Conservation (phyloP, 306 rosid species). For the Prinsepia uniflora region DNA sequence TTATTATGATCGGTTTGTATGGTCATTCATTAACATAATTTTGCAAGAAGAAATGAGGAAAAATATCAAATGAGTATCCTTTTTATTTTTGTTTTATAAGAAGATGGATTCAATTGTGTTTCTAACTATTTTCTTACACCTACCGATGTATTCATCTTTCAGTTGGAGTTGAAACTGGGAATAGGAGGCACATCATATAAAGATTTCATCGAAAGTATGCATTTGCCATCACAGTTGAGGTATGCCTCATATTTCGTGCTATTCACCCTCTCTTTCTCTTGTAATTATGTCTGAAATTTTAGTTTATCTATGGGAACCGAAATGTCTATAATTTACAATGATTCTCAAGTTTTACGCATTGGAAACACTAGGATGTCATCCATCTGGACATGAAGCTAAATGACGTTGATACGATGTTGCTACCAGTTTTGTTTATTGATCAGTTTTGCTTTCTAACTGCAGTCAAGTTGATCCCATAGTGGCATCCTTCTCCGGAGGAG, state of each 20-base stretch:
- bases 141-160: slow-evolving; percentile 17
- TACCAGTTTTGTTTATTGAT: slow-evolving; percentile 18
- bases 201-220: slow-evolving; percentile 69
- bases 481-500: slow-evolving; percentile 98
- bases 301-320: neutral
- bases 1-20: slow-evolving; percentile 2
- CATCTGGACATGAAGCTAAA: slow-evolving; percentile 9
- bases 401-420: slow-evolving; percentile 7
- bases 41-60: neutral
- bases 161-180: slow-evolving; percentile 97
- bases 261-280: slow-evolving; percentile 3
- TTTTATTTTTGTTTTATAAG: neutral
- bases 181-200: slow-evolving; percentile 91
- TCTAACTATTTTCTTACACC: slow-evolving; percentile 12
- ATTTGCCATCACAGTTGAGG: slow-evolving; percentile 98
- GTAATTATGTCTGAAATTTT: neutral
- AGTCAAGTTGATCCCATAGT: slow-evolving; percentile 99
- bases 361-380: slow-evolving; percentile 1
- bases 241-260: slow-evolving; percentile 31
- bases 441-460: slow-evolving; percentile 25
- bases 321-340: neutral
- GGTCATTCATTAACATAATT: neutral
- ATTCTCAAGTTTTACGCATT: neutral
- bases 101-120: slow-evolving; percentile 9
- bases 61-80: neutral